phyloP scores from a whole-genome alignment of 768 basidiomycete genomes.

The Suillus variegatus region DNA sequence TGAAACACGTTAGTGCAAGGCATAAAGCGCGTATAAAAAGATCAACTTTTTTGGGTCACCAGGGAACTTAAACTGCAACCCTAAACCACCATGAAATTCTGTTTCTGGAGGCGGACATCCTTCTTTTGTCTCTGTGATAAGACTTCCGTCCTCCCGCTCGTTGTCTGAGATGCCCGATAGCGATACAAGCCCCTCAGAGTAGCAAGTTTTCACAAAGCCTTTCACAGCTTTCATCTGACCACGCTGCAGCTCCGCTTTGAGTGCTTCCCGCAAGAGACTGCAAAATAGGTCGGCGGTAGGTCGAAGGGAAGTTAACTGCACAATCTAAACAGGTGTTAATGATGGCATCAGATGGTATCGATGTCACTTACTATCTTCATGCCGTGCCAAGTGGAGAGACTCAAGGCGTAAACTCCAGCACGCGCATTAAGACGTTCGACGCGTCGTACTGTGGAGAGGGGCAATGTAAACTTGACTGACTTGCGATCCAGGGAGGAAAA shows the following conservation, averaged over 20 bases:
- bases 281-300: conserved; percentile 96
- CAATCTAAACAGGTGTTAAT: conserved; percentile 49
- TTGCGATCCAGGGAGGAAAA: conserved; percentile 92
- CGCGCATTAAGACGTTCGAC: conserved; percentile 94
- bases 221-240: conserved; percentile 95
- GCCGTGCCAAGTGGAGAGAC: conserved; percentile 91
- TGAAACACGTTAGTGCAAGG: conserved; percentile 30
- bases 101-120: conserved; percentile 46
- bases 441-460: conserved; percentile 87
- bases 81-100: conserved; percentile 76
- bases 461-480: conserved; percentile 88
- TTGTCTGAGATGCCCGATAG: conserved; percentile 59
- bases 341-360: neutral
- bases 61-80: conserved; percentile 84
- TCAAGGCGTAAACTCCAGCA: conserved; percentile 95
- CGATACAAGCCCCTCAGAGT: conserved; percentile 85
- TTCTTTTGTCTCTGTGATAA: conserved; percentile 56
- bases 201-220: conserved; percentile 87
- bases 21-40: conserved; percentile 1
- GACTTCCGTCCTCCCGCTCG: conserved; percentile 68
- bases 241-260: conserved; percentile 86
- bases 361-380: conserved; percentile 73
- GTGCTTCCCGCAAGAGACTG: conserved; percentile 79
- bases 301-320: conserved; percentile 91
- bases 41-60: conserved; percentile 89